Conservation (phyloP, 176 grass and related monocot genomes). For the Triticum timopheevii region DNA sequence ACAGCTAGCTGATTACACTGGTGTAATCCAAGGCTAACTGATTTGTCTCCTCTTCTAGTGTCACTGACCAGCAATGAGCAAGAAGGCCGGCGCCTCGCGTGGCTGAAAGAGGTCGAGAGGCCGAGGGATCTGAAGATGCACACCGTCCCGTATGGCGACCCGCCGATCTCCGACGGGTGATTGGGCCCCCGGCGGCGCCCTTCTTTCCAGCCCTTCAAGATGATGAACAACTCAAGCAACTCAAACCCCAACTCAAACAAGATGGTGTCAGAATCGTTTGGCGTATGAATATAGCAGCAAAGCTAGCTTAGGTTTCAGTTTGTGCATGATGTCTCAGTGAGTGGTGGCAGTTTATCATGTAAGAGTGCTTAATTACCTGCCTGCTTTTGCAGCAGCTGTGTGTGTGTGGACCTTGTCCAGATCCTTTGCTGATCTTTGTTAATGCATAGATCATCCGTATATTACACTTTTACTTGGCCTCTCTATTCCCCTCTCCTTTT, state of each 20-base stretch:
- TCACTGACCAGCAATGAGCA: background rate
- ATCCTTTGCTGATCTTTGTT: background rate
- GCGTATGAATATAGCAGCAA: conserved; percentile 26
- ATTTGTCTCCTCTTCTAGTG: background rate
- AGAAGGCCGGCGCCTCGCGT: conserved; percentile 31
- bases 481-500: background rate
- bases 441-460: background rate
- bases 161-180: conserved; percentile 57
- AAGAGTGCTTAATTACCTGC: background rate
- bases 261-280: conserved; percentile 18
- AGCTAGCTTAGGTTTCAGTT: background rate
- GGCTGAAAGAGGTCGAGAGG: conserved; percentile 68
- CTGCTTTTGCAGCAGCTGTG: background rate
- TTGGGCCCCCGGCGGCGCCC: too few relatives aligned
- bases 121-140: conserved; percentile 64
- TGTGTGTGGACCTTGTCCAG: background rate
- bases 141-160: conserved; percentile 53
- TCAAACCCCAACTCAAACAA: background rate
- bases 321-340: background rate
- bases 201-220: background rate
- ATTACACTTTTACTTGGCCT: background rate
- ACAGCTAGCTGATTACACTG: background rate
- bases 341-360: background rate
- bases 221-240: background rate
- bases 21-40: background rate